A percentile compares a stretch with the other conserved stretches of the same genome.
Conservation (phyloP, 257 asterid species). For the Solanum appendiculatum region DNA sequence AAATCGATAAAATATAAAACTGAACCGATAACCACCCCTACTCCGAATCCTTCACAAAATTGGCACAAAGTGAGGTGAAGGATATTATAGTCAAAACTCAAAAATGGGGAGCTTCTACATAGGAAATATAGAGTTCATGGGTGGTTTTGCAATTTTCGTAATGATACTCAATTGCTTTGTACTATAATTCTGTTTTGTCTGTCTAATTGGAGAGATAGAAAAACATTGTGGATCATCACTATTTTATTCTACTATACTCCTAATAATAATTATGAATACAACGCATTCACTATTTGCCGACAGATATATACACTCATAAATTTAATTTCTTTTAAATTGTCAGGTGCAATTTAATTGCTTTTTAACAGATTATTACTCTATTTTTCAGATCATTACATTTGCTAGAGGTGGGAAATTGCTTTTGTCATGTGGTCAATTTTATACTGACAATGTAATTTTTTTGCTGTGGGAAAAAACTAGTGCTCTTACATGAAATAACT, state of each 20-base stretch:
- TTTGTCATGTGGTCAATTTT: neutral
- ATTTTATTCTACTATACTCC: neutral
- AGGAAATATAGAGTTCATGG: neutral
- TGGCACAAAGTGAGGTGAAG: neutral
- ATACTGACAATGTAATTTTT: neutral
- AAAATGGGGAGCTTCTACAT: neutral
- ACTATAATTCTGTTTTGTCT: neutral
- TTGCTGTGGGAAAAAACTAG: no score
- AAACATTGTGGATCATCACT: neutral
- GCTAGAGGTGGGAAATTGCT: neutral
- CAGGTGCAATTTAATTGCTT: neutral
- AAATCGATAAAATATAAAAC: no score
- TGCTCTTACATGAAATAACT: no score
- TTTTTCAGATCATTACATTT: neutral
- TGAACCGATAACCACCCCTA: neutral
- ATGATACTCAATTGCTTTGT: neutral
- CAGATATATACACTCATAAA: neutral
- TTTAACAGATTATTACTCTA: neutral
- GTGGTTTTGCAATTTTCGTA: neutral
- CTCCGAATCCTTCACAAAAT: neutral
- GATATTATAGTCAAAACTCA: neutral
- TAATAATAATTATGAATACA: neutral
- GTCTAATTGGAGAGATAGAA: neutral
- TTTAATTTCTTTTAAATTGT: neutral
- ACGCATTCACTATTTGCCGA: neutral